Conservation (phyloP, 805 yeast species). For the Ogataea corticis region DNA sequence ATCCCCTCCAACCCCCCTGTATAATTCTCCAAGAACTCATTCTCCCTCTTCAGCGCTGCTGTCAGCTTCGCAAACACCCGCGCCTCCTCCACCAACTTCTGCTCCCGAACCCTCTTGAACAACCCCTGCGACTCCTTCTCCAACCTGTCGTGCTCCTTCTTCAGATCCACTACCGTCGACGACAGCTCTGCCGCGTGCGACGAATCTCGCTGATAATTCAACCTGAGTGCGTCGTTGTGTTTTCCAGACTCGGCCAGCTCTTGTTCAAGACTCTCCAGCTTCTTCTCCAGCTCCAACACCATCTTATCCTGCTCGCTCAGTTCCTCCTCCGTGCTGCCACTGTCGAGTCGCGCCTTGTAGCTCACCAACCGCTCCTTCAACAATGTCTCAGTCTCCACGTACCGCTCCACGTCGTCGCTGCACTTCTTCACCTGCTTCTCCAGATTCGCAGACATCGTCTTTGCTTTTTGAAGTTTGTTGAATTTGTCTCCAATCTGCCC, state of each 20-base stretch:
- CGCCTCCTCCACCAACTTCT: constrained; percentile 18
- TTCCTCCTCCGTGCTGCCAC: constrained; percentile 14
- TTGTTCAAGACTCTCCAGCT: constrained; percentile 12
- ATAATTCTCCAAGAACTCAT: constrained; percentile 29
- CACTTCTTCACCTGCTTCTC: constrained; percentile 34
- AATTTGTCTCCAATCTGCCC: constrained; percentile 42
- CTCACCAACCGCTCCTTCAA: constrained; percentile 11
- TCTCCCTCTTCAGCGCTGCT: constrained; percentile 18
- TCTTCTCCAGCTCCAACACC: constrained; percentile 13
- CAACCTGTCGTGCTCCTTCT: constrained; percentile 27
- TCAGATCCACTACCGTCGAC: constrained; percentile 25
- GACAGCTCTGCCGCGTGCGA: constrained; percentile 49
- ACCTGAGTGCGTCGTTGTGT: constrained; percentile 36
- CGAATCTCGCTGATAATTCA: constrained; percentile 45
- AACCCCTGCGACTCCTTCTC: constrained; percentile 36
- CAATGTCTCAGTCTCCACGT: constrained; percentile 14
- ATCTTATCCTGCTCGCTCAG: constrained; percentile 12
- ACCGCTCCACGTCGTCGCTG: constrained; percentile 32
- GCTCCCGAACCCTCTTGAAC: constrained; percentile 31
- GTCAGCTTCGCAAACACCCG: constrained; percentile 6
- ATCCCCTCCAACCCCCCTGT: constrained; percentile 24
- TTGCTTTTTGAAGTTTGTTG: constrained; percentile 37
- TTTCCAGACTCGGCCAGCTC: constrained; percentile 18
- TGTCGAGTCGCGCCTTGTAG: constrained; percentile 4
- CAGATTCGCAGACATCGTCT: constrained; percentile 31